phyloP scores from a whole-genome alignment of 2,329 filamentous ascomycete species.

The Zopfia rhizophila region DNA sequence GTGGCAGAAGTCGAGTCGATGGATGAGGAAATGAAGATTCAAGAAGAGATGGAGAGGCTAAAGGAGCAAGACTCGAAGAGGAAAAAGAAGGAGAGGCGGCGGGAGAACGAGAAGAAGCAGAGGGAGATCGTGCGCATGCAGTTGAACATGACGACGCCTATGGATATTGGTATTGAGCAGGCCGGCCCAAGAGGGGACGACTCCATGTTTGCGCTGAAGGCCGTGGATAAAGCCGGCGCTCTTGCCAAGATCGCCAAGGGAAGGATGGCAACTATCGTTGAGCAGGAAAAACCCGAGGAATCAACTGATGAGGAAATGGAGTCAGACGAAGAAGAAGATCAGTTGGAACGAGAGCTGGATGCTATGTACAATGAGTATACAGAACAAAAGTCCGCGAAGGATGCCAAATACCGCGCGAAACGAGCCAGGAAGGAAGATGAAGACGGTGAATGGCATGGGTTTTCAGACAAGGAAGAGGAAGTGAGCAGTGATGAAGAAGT shows the following conservation, averaged over 20 bases:
- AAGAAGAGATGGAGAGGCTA: conserved; percentile 84
- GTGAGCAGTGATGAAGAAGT: conserved; percentile 67
- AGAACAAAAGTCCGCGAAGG: conserved; percentile 78
- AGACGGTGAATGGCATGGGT: conserved; percentile 82
- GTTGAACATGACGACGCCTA: conserved; percentile 94
- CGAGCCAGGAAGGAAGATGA: conserved; percentile 85
- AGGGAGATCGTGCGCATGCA: conserved; percentile 97
- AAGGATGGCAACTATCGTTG: conserved; percentile 76
- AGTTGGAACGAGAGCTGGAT: conserved; percentile 86
- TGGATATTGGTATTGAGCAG: conserved; percentile 95
- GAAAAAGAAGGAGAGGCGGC: conserved; percentile 84
- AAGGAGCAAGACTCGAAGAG: conserved; percentile 80
- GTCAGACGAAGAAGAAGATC: conserved; percentile 82
- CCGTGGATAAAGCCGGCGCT: conserved; percentile 79
- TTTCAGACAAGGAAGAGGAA: conserved; percentile 73
- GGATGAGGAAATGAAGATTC: conserved; percentile 93
- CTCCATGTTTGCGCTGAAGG: conserved; percentile 86
- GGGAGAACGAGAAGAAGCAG: conserved; percentile 92
- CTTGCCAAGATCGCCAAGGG: conserved; percentile 77
- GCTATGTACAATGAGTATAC: conserved; percentile 87
- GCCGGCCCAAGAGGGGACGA: conserved; percentile 80
- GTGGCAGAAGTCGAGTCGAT: conserved; percentile 86
- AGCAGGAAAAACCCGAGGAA: conserved; percentile 60
- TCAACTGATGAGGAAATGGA: conserved; percentile 61
- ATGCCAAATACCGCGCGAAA: conserved; percentile 92